Base-by-base conservation (phyloP, 2,329 filamentous ascomycete species). In the Cordyceps tenuipes region DNA sequence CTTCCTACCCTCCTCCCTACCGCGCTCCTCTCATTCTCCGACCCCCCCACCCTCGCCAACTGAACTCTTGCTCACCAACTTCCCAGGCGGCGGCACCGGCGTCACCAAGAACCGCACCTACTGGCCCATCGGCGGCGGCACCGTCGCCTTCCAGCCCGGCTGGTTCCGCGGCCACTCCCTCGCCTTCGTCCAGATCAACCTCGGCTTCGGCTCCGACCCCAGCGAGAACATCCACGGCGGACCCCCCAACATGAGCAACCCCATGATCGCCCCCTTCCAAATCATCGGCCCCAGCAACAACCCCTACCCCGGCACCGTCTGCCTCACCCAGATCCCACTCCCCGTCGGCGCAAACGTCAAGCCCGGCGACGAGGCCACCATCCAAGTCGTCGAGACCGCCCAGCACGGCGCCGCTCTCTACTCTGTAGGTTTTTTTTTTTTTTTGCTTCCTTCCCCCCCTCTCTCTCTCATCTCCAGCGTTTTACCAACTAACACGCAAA, bases 101-200 rank as follows among this genome's bases (percentile, higher is more conserved):
- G 82, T 84, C 43, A 89, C 90, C 0, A 80, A 75, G 49, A 97
- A 99, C 76, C 86, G 93, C 63, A 96, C 94, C 15, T 90, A 88
- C 76, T 97, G 94, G 94, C 92, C 94, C 17, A 81, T 91, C 54
- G 83, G 77, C 34, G 94, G 94, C 66, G 94, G 94, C 63, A 91
- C 91, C n/a, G 69, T 99, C 62, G 83, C 91, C 54, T 82, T 97
- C 68, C 93, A 97, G 70, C 94, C 94, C 0, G 94, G 93, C 68
- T 97, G 94, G 94, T 97, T 97, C 78, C 85, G 87, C 61, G 94
- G 94, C 64, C 94, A 97, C 72, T 73, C 82, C 41, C 87, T 84
- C 6, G 93, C 91, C 19, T 83, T 91, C 67, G 81, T 96, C 70
- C 96, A 96, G 76, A 79, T 97, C 75, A 97, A 97, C 77, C 80